These are phyloP conservation scores for Sarocladium strictum DNA, from an alignment of 2,329 filamentous ascomycete genomes.

Conservation along the genomic window DNA sequence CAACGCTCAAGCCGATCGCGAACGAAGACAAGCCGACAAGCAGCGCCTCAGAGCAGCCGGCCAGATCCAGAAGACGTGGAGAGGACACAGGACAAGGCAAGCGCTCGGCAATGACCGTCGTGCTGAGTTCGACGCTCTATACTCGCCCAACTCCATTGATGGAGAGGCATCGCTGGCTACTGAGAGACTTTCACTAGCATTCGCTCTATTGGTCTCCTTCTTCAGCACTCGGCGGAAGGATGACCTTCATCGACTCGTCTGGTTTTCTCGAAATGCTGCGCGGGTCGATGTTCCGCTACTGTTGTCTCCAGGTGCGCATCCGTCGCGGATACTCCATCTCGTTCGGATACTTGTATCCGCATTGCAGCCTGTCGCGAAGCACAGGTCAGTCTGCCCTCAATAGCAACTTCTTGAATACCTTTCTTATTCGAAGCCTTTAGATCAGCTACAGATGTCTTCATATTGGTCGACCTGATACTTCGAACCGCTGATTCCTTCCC, in stretches of 20 bases:
- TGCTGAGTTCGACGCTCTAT: constrained; percentile 55
- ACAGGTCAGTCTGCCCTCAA: background rate
- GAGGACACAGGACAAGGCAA: constrained; percentile 63
- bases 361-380: background rate
- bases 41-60: constrained; percentile 68
- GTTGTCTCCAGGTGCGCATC: background rate
- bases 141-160: constrained; percentile 22
- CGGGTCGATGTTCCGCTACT: background rate
- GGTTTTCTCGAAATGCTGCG: constrained; percentile 37
- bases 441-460: constrained; percentile 15
- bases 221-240: constrained; percentile 37
- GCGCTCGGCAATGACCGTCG: constrained; percentile 52
- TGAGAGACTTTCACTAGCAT: constrained; percentile 32
- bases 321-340: constrained; percentile 28
- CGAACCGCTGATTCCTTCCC: constrained; percentile 20
- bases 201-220: constrained; percentile 42
- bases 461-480: constrained; percentile 30
- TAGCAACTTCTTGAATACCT: background rate
- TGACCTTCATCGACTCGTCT: constrained; percentile 42
- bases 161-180: background rate
- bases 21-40: constrained; percentile 73
- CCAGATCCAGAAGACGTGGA: constrained; percentile 74
- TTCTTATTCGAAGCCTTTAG: background rate
- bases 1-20: constrained; percentile 80
- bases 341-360: constrained; percentile 26